A percentile compares a stretch with the other conserved stretches of the same genome.
These are phyloP conservation scores for Nothopassalora personata DNA, from an alignment of 2,329 filamentous ascomycete genomes.

Conservation along the genomic window DNA sequence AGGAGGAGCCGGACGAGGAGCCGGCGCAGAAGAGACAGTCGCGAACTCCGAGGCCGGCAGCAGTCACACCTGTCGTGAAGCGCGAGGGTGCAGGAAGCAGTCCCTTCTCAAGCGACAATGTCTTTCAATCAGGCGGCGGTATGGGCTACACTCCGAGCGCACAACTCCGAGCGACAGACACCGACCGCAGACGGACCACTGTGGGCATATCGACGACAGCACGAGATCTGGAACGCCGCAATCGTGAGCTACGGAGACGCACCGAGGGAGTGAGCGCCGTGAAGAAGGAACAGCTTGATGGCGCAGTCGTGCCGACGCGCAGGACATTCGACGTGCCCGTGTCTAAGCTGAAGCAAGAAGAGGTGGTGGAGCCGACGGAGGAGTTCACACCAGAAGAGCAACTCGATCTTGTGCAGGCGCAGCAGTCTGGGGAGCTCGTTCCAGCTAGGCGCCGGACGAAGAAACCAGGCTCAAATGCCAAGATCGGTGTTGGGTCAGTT, in stretches of 20 bases:
- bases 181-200: slow-evolving; percentile 52
- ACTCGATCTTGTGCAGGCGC: slow-evolving; percentile 69
- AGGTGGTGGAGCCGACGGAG: slow-evolving; percentile 67
- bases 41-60: slow-evolving; percentile 14
- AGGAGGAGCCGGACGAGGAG: slow-evolving; percentile 45
- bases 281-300: slow-evolving; percentile 48
- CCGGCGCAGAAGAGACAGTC: slow-evolving; percentile 20
- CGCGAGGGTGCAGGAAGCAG: slow-evolving; percentile 46
- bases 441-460: slow-evolving; percentile 37
- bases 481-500: slow-evolving; percentile 65
- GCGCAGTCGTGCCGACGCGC: slow-evolving; percentile 50
- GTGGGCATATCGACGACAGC: slow-evolving; percentile 35
- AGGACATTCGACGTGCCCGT: slow-evolving; percentile 56
- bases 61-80: slow-evolving; percentile 28
- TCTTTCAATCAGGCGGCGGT: slow-evolving; percentile 60
- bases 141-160: slow-evolving; percentile 23
- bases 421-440: slow-evolving; percentile 44
- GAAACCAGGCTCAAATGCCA: slow-evolving; percentile 42
- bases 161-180: slow-evolving; percentile 53
- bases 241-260: slow-evolving; percentile 38
- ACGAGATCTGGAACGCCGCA: slow-evolving; percentile 38
- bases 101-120: slow-evolving; percentile 84
- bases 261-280: slow-evolving; percentile 40
- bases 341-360: slow-evolving; percentile 40
- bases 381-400: slow-evolving; percentile 93